phyloP scores from a whole-genome alignment of 306 rosid genomes.

The Vigna unguiculata region DNA sequence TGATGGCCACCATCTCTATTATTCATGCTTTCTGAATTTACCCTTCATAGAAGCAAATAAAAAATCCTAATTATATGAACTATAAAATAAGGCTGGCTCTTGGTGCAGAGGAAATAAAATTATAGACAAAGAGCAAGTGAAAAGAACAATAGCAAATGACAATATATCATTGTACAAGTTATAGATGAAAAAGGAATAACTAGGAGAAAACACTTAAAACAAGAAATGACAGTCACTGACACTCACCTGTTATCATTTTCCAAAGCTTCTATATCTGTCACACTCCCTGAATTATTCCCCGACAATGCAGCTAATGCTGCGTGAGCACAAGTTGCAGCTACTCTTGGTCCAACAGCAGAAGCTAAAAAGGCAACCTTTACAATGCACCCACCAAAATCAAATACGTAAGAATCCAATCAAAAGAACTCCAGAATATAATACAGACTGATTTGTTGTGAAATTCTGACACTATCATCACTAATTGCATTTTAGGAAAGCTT shows the following conservation, averaged over 20 bases:
- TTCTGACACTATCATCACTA: not conserved
- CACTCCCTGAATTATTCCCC: conserved; percentile 17
- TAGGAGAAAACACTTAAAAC: not conserved
- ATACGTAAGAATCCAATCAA: not conserved
- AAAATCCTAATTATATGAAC: not conserved
- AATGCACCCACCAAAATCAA: conserved; percentile 11
- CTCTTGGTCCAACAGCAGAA: conserved; percentile 25
- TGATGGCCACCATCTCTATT: not conserved
- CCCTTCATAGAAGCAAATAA: conserved; percentile 9
- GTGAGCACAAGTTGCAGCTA: conserved; percentile 25
- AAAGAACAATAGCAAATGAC: not conserved
- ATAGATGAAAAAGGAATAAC: not conserved
- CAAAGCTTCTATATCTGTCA: not conserved
- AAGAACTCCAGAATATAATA: conserved; percentile 3
- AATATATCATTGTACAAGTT: not conserved
- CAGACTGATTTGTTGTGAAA: conserved; percentile 10
- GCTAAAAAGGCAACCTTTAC: conserved; percentile 21
- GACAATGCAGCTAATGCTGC: conserved; percentile 21
- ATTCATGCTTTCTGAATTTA: conserved; percentile 1
- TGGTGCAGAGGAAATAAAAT: not conserved
- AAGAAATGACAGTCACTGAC: not conserved
- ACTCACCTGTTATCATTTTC: conserved; percentile 16
- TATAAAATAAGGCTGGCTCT: conserved; percentile 8
- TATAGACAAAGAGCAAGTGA: not conserved
- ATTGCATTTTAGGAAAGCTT: not conserved